Evolutionary conservation across 2,329 filamentous ascomycete genomes (phyloP).

Genomic region (Setomelanomma holmii): DNA sequence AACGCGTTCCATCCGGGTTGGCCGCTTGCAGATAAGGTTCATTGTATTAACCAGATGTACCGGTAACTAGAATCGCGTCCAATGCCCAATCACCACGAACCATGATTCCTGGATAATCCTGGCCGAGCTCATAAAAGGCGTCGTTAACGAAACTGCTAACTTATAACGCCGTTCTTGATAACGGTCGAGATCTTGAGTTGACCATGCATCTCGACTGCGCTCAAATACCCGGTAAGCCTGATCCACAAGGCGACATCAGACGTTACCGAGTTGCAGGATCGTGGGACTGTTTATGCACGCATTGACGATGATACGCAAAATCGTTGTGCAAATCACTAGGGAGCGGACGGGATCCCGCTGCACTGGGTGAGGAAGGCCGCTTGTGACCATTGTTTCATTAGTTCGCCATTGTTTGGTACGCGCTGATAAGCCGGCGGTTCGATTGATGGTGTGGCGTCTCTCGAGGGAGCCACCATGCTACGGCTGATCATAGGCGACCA

Average conservation of each 20-base stretch:
- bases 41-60: slow-evolving; percentile 10
- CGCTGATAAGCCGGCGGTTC: no score
- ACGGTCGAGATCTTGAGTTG: neutral
- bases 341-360: neutral
- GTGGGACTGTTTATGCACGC: slow-evolving; percentile 16
- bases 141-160: neutral
- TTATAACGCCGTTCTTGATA: neutral
- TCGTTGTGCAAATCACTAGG: neutral
- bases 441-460: no score
- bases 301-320: slow-evolving; percentile 11
- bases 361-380: neutral
- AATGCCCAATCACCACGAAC: neutral
- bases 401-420: neutral
- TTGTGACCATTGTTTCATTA: neutral
- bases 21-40: slow-evolving; percentile 7
- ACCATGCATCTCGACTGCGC: no score
- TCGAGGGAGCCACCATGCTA: no score
- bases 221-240: no score
- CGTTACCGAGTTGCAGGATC: neutral
- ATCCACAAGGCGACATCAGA: neutral
- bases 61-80: slow-evolving; percentile 6
- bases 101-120: neutral
- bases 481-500: no score
- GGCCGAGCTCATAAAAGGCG: neutral
- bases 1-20: no score